A percentile compares a stretch with the other conserved stretches of the same genome.
phyloP scores from a whole-genome alignment of 1,139 yeast genomes.

The Blastobotrys serpentis region DNA sequence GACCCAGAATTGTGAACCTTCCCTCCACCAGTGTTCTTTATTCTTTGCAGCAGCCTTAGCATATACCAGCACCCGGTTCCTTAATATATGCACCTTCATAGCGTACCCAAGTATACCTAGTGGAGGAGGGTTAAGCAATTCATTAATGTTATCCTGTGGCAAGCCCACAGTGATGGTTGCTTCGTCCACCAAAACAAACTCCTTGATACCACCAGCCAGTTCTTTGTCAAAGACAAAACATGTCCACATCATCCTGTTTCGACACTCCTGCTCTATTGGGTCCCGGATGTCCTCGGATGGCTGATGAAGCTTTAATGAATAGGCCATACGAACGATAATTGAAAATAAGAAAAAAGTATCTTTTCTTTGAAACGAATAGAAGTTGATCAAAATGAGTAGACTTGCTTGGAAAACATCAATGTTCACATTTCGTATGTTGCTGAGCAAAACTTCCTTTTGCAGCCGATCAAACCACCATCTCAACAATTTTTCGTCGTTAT shows the following conservation, averaged over 20 bases:
- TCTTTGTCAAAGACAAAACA: constrained; percentile 9
- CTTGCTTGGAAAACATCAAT: constrained; percentile 11
- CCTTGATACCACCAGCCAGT: constrained; percentile 12
- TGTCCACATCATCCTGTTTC: constrained; percentile 13
- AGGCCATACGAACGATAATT: constrained; percentile 8
- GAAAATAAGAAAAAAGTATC: constrained; percentile 8
- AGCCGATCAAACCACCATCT: constrained; percentile 12
- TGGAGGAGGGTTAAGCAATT: not conserved
- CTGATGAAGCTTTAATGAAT: constrained; percentile 6
- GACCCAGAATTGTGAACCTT: constrained; percentile 11
- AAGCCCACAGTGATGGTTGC: not conserved
- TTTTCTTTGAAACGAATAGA: not conserved
- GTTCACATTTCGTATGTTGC: constrained; percentile 1
- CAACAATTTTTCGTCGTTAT: constrained; percentile 3
- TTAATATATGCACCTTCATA: constrained; percentile 3
- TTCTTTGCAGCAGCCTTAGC: constrained; percentile 10
- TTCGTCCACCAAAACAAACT: constrained; percentile 6
- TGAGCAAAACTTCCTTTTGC: not conserved
- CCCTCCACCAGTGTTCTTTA: constrained; percentile 13
- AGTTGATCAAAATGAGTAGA: constrained; percentile 3
- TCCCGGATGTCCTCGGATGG: constrained; percentile 1
- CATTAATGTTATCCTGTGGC: constrained; percentile 7
- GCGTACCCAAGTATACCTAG: constrained; percentile 5
- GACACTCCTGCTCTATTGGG: constrained; percentile 6
- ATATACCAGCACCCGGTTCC: constrained; percentile 8